Conservation (phyloP, 225 moss, liverwort and hornwort genomes). For the Pseudoscleropodium purum region DNA sequence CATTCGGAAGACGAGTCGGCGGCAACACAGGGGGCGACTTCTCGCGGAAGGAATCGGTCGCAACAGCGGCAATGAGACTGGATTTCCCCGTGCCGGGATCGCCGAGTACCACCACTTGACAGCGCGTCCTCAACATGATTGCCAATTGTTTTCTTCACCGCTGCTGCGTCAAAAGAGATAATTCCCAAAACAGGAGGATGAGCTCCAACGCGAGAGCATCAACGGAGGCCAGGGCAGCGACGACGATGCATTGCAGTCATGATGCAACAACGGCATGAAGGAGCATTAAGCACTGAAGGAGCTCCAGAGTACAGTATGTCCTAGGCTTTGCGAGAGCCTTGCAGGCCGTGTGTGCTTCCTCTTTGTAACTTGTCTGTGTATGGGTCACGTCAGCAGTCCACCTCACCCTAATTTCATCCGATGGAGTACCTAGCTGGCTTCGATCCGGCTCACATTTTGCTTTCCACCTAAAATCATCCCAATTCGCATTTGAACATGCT, state of each 20-base stretch:
- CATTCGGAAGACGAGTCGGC: conserved; percentile 66
- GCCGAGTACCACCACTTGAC: conserved; percentile 80
- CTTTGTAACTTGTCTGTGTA: background rate
- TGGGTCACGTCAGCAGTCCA: background rate
- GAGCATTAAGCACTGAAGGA: background rate
- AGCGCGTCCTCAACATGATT: conserved; percentile 31
- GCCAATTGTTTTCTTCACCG: background rate
- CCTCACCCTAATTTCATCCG: background rate
- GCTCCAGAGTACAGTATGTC: background rate
- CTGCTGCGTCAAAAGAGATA: background rate
- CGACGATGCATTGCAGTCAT: background rate
- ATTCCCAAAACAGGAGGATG: background rate
- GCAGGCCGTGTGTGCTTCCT: background rate
- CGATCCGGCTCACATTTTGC: background rate
- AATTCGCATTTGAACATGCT: background rate
- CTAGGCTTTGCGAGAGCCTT: background rate
- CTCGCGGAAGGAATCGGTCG: conserved; percentile 71
- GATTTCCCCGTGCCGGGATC: conserved; percentile 80
- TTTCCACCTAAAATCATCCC: background rate
- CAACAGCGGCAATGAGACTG: conserved; percentile 71
- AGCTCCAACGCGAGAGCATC: background rate
- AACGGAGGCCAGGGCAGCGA: background rate
- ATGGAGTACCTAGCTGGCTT: background rate
- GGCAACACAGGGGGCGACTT: conserved; percentile 63
- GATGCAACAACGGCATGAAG: background rate